phyloP scores from a whole-genome alignment of 345 rosid species.

The Sisymbrium altissimum region DNA sequence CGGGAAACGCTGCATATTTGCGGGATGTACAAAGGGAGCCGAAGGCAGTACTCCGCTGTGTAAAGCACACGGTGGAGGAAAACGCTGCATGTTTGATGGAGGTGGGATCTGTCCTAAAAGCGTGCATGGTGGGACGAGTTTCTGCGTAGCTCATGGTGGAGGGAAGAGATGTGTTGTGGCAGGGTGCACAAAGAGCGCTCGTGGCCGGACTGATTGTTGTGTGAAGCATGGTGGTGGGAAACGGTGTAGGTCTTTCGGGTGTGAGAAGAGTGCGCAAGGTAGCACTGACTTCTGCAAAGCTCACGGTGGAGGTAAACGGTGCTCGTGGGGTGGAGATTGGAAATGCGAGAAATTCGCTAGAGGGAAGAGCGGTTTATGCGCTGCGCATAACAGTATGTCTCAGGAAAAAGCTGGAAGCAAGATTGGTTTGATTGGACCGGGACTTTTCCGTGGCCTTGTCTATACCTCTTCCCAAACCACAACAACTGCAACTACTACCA shows the following conservation, averaged over 20 bases:
- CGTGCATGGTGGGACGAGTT: slow-evolving; percentile 90
- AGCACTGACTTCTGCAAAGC: slow-evolving; percentile 97
- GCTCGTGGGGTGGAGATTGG: slow-evolving; percentile 65
- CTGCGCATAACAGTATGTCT: slow-evolving; percentile 78
- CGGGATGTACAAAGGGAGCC: slow-evolving; percentile 89
- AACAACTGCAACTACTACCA: slow-evolving; percentile 34
- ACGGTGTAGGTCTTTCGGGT: slow-evolving; percentile 58
- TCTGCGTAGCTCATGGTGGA: slow-evolving; percentile 96
- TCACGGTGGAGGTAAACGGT: slow-evolving; percentile 91
- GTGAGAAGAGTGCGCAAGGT: slow-evolving; percentile 97
- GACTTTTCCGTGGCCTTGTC: slow-evolving; percentile 89
- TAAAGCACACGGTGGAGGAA: slow-evolving; percentile 97
- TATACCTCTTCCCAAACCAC: slow-evolving; percentile 51
- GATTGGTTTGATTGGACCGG: slow-evolving; percentile 64
- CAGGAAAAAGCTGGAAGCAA: slow-evolving; percentile 46
- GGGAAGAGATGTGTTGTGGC: slow-evolving; percentile 89
- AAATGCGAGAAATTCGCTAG: slow-evolving; percentile 94
- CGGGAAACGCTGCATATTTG: slow-evolving; percentile 87
- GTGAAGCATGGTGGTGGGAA: slow-evolving; percentile 96
- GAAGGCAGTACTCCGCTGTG: slow-evolving; percentile 97
- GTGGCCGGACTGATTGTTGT: slow-evolving; percentile 94
- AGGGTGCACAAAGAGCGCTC: slow-evolving; percentile 89
- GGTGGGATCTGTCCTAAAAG: slow-evolving; percentile 98
- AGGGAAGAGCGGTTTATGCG: slow-evolving; percentile 92
- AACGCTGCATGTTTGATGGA: slow-evolving; percentile 84